Evolutionary conservation across 2,329 filamentous ascomycete species (phyloP).

Genomic region (Pseudogymnoascus sp.): DNA sequence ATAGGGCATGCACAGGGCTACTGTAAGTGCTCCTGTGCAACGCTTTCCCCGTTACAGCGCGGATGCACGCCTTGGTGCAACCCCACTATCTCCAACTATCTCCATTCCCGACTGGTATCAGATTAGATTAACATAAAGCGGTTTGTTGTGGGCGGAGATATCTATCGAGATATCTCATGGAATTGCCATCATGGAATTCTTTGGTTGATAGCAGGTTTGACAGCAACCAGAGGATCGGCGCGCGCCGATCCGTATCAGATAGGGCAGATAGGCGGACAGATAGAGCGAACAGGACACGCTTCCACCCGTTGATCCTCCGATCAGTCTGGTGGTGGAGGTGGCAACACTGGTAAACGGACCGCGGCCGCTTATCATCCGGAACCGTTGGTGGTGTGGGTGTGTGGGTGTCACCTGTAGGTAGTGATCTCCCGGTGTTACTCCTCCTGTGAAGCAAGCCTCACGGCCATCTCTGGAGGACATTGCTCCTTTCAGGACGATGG

Average conservation of each 20-base stretch:
- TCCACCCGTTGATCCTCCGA: not conserved
- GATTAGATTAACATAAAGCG: not conserved
- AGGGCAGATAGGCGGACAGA: not conserved
- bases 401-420: not conserved
- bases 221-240: not conserved
- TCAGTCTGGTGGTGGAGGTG: not conserved
- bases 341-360: not conserved
- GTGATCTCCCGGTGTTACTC: not conserved
- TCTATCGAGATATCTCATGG: not conserved
- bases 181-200: not conserved
- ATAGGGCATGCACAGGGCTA: not conserved
- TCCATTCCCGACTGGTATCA: not conserved
- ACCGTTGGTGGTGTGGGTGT: not conserved
- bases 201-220: not conserved
- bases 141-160: not conserved
- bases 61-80: not conserved
- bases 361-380: not conserved
- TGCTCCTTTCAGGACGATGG: not conserved
- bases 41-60: not conserved
- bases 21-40: not conserved
- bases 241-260: not conserved
- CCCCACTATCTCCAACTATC: not conserved
- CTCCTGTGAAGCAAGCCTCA: not conserved
- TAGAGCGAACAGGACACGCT: not conserved
- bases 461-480: not conserved